Base-by-base conservation (phyloP, 2,329 filamentous ascomycete genomes). In the Fusarium oxysporum region DNA sequence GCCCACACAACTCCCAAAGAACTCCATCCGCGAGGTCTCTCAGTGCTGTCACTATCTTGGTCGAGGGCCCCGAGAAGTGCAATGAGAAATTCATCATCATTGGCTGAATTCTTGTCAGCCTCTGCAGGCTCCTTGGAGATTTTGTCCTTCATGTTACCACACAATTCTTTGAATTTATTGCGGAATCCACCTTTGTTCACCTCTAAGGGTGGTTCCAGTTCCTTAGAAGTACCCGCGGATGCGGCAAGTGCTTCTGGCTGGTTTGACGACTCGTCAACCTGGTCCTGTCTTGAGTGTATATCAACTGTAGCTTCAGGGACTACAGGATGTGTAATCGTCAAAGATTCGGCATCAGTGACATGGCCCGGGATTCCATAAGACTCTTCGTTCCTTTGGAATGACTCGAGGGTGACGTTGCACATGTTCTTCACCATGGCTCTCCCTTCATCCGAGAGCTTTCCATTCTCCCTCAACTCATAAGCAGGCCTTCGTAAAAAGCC, bases 391-490 rank as follows among this genome's bases (percentile, higher is more conserved):
- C 47, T 33, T 23, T 23, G 47, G 21, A 50, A 50, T 17, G 47
- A 33, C 28, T 50, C 21, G 30, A 50, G 47, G 21, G 58, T 71
- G 30, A 71, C 57, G 35, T 44, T 37, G 38, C 38, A 47, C 66
- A 64, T 71, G 8, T 23, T 43, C 21, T 51, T 58, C 44, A 73
- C 43, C 9, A 37, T 54, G 2, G 23, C 41, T 25, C 47, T 21
- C 16, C 55, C 71, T 25, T 38, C 45, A 13, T 14, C 25, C 4
- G 55, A 65, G 8, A 73, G 14, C 53, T 35, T 6, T 38, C 28
- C n/a, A 28, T 45, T 35, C 50, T 17, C 28, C 38, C 38, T 32
- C 33, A 56, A 12, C 38, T 66, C 70, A 47, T 73, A 73, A 13
- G 58, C 54, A 23, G 62, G 50, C 6, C 48, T 14, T 6, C 28